Evolutionary conservation across 2,329 filamentous ascomycete genomes (phyloP).

Genomic region (Sporothrix euskadiensis): DNA sequence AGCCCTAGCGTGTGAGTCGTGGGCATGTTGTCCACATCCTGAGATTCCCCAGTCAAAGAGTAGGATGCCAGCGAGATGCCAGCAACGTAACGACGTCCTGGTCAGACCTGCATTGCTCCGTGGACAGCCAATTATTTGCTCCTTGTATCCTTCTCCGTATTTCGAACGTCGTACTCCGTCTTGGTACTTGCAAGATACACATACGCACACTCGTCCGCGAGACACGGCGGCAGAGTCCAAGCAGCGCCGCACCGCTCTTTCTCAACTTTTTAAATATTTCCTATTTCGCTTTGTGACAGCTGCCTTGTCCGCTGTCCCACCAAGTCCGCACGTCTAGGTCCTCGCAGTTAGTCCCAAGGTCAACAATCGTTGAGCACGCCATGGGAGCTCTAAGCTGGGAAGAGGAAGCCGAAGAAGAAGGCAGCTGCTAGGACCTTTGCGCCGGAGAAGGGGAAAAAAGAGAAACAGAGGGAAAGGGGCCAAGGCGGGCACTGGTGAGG

Average conservation of each 20-base stretch:
- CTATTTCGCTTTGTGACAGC: background rate
- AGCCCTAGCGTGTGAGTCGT: slow-evolving; percentile 10
- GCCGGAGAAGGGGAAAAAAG: background rate
- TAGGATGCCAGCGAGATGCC: background rate
- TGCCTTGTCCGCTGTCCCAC: background rate
- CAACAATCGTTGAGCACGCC: background rate
- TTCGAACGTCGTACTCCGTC: background rate
- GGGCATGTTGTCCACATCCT: background rate
- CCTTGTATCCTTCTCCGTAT: background rate
- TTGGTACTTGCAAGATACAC: background rate
- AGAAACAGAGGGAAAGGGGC: background rate
- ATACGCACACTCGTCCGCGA: background rate
- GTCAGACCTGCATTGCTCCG: background rate
- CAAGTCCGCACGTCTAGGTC: slow-evolving; percentile 5
- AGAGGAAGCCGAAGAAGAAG: background rate
- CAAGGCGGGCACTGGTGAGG: background rate
- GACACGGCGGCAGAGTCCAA: background rate
- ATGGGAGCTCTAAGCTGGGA: background rate
- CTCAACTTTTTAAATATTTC: background rate
- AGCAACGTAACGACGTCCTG: background rate
- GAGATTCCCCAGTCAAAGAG: background rate
- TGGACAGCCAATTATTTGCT: background rate
- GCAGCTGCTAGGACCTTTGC: background rate
- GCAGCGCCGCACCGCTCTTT: no score
- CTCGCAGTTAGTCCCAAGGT: background rate